Conservation (phyloP, 768 basidiomycete species). For the Suillus subalutaceus region DNA sequence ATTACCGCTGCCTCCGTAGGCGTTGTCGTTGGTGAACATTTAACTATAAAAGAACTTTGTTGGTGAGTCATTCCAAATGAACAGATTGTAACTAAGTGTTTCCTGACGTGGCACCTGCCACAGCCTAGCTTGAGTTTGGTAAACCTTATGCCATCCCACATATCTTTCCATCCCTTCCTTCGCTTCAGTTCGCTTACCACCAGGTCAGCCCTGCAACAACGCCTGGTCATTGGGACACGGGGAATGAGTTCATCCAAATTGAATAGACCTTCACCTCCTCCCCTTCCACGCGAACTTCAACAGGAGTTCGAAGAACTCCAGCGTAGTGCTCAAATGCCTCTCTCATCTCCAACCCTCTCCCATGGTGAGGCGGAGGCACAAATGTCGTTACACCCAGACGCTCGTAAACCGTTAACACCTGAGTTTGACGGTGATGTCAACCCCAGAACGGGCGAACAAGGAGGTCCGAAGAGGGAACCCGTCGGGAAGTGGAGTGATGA, state of each 20-base stretch:
- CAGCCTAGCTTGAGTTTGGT: neutral
- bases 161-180: neutral
- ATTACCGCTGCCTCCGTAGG: neutral
- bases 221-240: conserved; percentile 4
- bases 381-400: conserved; percentile 69
- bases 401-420: conserved; percentile 54
- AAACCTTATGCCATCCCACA: conserved; percentile 3
- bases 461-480: conserved; percentile 88
- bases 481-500: conserved; percentile 58
- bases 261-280: conserved; percentile 70
- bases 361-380: conserved; percentile 40
- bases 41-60: neutral
- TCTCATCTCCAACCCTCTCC: conserved; percentile 29
- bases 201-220: conserved; percentile 3
- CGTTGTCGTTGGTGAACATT: neutral
- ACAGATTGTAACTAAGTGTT: neutral
- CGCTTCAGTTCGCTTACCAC: neutral
- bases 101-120: neutral
- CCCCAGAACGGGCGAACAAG: conserved; percentile 81
- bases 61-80: neutral
- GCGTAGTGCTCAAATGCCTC: conserved; percentile 55
- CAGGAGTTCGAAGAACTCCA: conserved; percentile 87
- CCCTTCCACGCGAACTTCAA: conserved; percentile 75
- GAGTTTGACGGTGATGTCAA: conserved; percentile 85
- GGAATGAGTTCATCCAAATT: conserved; percentile 39